Conservation (phyloP, 2,329 filamentous ascomycete species). For the Exophiala bonariae region DNA sequence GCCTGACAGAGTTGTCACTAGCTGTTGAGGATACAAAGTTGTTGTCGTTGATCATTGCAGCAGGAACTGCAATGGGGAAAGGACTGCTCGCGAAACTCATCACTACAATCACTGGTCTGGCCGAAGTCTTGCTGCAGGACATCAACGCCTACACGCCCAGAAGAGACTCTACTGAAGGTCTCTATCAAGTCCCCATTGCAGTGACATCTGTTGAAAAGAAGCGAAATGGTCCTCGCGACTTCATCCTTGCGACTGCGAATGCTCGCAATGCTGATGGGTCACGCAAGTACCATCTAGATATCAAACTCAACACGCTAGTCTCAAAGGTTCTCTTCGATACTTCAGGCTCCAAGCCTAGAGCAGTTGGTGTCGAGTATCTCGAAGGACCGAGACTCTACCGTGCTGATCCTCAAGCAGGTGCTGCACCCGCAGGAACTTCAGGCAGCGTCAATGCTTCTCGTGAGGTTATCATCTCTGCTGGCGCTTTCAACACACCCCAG, state of each 20-base stretch:
- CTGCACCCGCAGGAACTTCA: slow-evolving; percentile 33
- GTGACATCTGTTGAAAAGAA: slow-evolving; percentile 48
- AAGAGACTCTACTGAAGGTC: slow-evolving; percentile 49
- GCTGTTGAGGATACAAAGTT: slow-evolving; percentile 55
- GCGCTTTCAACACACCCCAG: slow-evolving; percentile 65
- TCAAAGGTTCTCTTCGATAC: slow-evolving; percentile 49
- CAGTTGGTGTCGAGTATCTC: slow-evolving; percentile 52
- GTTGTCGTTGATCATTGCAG: slow-evolving; percentile 52
- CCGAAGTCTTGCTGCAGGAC: slow-evolving; percentile 49
- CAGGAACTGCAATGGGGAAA: slow-evolving; percentile 53
- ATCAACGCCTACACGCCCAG: slow-evolving; percentile 48
- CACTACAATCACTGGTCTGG: slow-evolving; percentile 45
- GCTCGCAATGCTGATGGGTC: slow-evolving; percentile 51
- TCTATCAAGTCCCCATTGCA: slow-evolving; percentile 61
- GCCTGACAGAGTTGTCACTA: slow-evolving; percentile 52
- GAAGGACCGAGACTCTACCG: slow-evolving; percentile 49
- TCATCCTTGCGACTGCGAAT: slow-evolving; percentile 53
- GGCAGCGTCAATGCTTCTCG: slow-evolving; percentile 41
- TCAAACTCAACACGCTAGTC: slow-evolving; percentile 50
- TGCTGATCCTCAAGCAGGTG: slow-evolving; percentile 41
- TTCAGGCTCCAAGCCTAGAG: slow-evolving; percentile 38
- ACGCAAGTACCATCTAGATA: slow-evolving; percentile 57
- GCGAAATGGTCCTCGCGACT: slow-evolving; percentile 58
- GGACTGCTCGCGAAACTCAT: slow-evolving; percentile 39
- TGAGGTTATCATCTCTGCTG: slow-evolving; percentile 50